Evolutionary conservation across 2,329 filamentous ascomycete genomes (phyloP).

Genomic region (Fusarium cyanostomum): DNA sequence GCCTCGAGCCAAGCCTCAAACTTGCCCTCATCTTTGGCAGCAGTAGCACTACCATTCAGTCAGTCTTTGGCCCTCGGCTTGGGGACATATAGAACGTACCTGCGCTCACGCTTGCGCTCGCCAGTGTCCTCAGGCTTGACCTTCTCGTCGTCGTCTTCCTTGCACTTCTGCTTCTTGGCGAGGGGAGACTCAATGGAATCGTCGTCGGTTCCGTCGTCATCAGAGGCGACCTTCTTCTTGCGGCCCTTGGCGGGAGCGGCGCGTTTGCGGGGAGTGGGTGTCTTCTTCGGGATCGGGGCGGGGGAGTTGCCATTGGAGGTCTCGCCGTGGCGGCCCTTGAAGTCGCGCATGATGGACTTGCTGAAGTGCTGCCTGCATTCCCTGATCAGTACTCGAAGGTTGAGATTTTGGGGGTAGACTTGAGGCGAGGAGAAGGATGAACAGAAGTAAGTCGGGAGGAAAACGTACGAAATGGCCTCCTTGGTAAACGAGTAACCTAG

Average conservation of each 20-base stretch:
- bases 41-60: constrained; percentile 23
- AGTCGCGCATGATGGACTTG: constrained; percentile 51
- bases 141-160: constrained; percentile 25
- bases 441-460: background rate
- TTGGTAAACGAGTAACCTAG: constrained; percentile 51
- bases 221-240: constrained; percentile 26
- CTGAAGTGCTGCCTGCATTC: constrained; percentile 51
- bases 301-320: constrained; percentile 1
- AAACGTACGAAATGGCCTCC: constrained; percentile 52
- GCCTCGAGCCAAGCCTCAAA: constrained; percentile 29
- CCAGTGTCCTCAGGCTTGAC: constrained; percentile 33
- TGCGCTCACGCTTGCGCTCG: constrained; percentile 22
- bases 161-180: constrained; percentile 46
- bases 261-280: constrained; percentile 33
- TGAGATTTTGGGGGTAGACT: background rate
- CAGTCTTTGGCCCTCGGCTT: background rate
- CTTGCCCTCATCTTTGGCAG: constrained; percentile 1
- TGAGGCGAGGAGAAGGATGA: background rate
- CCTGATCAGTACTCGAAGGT: background rate
- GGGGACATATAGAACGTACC: constrained; percentile 16
- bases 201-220: constrained; percentile 25
- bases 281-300: constrained; percentile 35
- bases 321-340: constrained; percentile 43
- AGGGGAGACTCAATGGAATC: constrained; percentile 22
- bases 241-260: constrained; percentile 22